phyloP scores from a whole-genome alignment of 2,329 filamentous ascomycete species.

The Fusarium sp. region DNA sequence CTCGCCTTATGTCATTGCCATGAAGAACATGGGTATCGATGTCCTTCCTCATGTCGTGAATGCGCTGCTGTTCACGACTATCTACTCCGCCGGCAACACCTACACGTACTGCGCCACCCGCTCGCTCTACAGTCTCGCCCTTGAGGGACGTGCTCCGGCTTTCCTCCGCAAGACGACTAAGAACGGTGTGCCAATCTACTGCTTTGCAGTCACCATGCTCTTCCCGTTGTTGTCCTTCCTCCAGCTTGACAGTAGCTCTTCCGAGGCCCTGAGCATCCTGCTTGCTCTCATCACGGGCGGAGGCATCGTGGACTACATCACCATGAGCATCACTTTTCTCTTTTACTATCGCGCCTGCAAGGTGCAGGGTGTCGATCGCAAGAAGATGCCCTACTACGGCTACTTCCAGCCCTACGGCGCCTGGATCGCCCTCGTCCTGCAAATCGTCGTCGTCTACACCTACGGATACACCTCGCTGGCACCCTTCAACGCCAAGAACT shows the following conservation, averaged over 20 bases:
- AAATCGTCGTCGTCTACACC: slow-evolving; percentile 50
- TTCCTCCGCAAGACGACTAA: slow-evolving; percentile 66
- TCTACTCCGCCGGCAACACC: slow-evolving; percentile 56
- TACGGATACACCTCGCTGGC: slow-evolving; percentile 66
- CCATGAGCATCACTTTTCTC: slow-evolving; percentile 68
- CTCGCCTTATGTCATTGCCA: slow-evolving; percentile 40
- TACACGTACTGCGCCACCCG: slow-evolving; percentile 61
- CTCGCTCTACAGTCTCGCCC: slow-evolving; percentile 66
- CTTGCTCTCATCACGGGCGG: slow-evolving; percentile 60
- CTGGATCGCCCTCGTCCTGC: slow-evolving; percentile 32
- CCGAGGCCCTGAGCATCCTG: slow-evolving; percentile 58
- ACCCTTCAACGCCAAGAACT: slow-evolving; percentile 60
- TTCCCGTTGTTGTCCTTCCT: slow-evolving; percentile 61
- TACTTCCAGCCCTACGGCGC: slow-evolving; percentile 45
- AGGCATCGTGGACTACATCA: slow-evolving; percentile 63
- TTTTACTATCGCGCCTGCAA: slow-evolving; percentile 67
- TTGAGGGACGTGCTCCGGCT: slow-evolving; percentile 64
- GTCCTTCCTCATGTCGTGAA: slow-evolving; percentile 65
- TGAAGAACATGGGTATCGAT: slow-evolving; percentile 48
- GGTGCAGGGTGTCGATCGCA: slow-evolving; percentile 59
- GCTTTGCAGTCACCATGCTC: slow-evolving; percentile 61
- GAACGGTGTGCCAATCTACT: slow-evolving; percentile 66
- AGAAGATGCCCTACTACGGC: slow-evolving; percentile 63
- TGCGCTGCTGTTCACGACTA: slow-evolving; percentile 57
- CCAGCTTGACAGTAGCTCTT: slow-evolving; percentile 55